Percentiles rank a stretch among this genome's conserved stretches.
phyloP scores from a whole-genome alignment of 2,329 filamentous ascomycete species.

The Pseudogymnoascus verrucosus region DNA sequence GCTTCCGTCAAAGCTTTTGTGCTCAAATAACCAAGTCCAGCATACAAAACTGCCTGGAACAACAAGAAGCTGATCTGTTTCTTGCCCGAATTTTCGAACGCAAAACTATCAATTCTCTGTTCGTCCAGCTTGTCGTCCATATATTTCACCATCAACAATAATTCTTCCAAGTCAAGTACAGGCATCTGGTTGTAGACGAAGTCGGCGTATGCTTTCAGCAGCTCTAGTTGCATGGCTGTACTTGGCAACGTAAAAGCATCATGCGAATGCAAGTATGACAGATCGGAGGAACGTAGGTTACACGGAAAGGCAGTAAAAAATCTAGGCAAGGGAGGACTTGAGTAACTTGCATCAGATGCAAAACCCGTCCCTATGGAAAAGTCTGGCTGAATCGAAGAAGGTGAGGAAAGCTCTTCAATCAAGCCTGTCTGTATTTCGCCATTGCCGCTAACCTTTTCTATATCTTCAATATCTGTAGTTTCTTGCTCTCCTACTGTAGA shows the following conservation, averaged over 20 bases:
- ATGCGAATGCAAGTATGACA: constrained; percentile 14
- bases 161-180: constrained; percentile 18
- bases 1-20: constrained; percentile 13
- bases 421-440: not conserved
- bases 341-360: not conserved
- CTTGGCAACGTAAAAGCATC: constrained; percentile 18
- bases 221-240: constrained; percentile 14
- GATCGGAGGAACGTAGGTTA: constrained; percentile 11
- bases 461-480: not conserved
- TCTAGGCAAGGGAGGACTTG: not conserved
- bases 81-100: not conserved
- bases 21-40: constrained; percentile 15
- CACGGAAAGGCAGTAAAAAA: constrained; percentile 12
- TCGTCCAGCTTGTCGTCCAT: constrained; percentile 8
- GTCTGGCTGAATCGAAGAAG: not conserved
- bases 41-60: constrained; percentile 22
- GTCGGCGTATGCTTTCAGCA: constrained; percentile 18
- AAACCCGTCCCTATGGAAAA: not conserved
- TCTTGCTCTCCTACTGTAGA: not conserved
- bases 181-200: constrained; percentile 18
- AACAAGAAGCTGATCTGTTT: constrained; percentile 16
- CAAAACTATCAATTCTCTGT: not conserved
- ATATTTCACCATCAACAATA: constrained; percentile 13
- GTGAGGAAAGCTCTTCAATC: not conserved
- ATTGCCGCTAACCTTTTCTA: not conserved